Conservation (phyloP, 1,139 yeast species). For the Kodamaea anthophila region DNA sequence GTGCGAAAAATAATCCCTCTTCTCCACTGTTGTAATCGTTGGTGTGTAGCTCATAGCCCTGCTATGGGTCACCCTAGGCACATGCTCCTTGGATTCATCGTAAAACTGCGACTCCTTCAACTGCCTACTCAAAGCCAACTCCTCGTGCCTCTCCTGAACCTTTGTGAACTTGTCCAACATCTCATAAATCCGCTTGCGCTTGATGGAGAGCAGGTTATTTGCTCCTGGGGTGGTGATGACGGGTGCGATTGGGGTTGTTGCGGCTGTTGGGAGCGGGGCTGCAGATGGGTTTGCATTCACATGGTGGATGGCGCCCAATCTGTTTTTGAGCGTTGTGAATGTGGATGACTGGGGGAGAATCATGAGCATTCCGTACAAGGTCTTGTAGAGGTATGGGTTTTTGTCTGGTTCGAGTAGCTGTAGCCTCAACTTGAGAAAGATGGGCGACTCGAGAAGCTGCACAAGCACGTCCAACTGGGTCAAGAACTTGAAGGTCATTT, state of each 20-base stretch:
- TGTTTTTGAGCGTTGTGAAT: constrained; percentile 68
- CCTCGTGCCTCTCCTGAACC: constrained; percentile 54
- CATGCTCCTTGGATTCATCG: constrained; percentile 3
- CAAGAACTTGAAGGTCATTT: constrained; percentile 62
- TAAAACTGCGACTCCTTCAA: constrained; percentile 7
- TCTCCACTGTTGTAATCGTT: constrained; percentile 7
- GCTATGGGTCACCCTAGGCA: constrained; percentile 2
- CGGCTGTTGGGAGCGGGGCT: constrained; percentile 15
- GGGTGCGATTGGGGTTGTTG: constrained; percentile 3
- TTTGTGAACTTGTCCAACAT: constrained; percentile 56
- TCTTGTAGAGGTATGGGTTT: constrained; percentile 77
- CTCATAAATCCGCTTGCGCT: constrained; percentile 43
- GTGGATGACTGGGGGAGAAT: constrained; percentile 94
- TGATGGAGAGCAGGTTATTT: constrained; percentile 29
- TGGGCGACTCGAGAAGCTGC: constrained; percentile 75
- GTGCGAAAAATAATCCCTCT: constrained; percentile 12
- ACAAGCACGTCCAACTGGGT: constrained; percentile 78
- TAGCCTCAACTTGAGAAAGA: constrained; percentile 78
- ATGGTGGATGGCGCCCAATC: constrained; percentile 50
- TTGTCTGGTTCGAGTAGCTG: constrained; percentile 84
- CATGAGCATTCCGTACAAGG: constrained; percentile 90
- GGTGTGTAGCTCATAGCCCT: constrained; percentile 9
- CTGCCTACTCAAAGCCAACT: constrained; percentile 9
- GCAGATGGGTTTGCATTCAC: constrained; percentile 12
- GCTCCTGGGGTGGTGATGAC: constrained; percentile 11